These are phyloP conservation scores for Daldinia caldariorum DNA, from an alignment of 495 filamentous ascomycete species.

Conservation along the genomic window DNA sequence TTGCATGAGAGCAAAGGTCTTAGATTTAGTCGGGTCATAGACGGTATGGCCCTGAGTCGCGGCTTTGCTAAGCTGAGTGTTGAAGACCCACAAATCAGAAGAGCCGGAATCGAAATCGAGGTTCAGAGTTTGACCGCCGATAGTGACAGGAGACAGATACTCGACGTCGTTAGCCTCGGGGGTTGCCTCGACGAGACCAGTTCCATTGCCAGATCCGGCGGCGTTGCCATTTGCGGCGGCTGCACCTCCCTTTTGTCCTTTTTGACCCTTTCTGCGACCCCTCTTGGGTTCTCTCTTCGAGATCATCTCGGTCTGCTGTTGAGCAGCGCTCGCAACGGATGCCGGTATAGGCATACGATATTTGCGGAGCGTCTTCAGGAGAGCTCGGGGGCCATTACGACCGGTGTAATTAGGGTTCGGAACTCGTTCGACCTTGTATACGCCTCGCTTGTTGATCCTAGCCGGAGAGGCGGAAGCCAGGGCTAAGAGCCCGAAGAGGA, in stretches of 20 bases:
- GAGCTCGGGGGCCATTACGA: constrained; percentile 63
- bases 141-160: constrained; percentile 74
- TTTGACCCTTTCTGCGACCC: constrained; percentile 15
- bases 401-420: constrained; percentile 62
- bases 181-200: constrained; percentile 67
- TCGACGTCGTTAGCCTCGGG: constrained; percentile 71
- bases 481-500: constrained; percentile 54
- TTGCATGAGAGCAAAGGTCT: constrained; percentile 57
- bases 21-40: constrained; percentile 70
- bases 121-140: constrained; percentile 78
- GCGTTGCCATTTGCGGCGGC: constrained; percentile 33
- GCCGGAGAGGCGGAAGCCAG: constrained; percentile 54
- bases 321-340: constrained; percentile 52
- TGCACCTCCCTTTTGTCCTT: constrained; percentile 13
- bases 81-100: constrained; percentile 87
- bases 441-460: constrained; percentile 54
- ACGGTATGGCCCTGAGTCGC: constrained; percentile 63
- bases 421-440: constrained; percentile 69
- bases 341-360: constrained; percentile 64
- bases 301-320: constrained; percentile 47
- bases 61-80: constrained; percentile 63
- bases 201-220: constrained; percentile 45
- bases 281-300: constrained; percentile 41
- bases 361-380: constrained; percentile 71
- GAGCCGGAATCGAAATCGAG: constrained; percentile 88